A percentile compares a stretch with the other conserved stretches of the same genome.
phyloP scores from a whole-genome alignment of 331 rosid genomes.

The Pyrus hybrid region DNA sequence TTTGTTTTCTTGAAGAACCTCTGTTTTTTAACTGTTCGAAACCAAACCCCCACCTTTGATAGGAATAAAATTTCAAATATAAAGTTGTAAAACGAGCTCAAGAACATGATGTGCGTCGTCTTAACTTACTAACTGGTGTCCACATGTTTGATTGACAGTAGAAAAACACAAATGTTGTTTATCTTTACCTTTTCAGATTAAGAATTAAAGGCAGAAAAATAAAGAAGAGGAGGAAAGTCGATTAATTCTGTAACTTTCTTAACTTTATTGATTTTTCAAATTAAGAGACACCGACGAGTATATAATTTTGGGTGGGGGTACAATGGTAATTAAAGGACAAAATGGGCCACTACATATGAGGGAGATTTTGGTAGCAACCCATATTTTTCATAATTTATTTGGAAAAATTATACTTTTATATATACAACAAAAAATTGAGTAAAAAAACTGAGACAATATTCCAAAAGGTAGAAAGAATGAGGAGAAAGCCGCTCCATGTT shows the following conservation, averaged over 20 bases:
- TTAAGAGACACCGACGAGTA: neutral
- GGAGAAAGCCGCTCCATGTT: conserved; percentile 12
- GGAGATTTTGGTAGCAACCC: conserved; percentile 31
- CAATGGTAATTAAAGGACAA: conserved; percentile 15
- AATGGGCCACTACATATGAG: conserved; percentile 28
- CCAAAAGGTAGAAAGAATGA: conserved; percentile 31
- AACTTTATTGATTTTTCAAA: conserved; percentile 21
- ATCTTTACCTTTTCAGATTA: neutral
- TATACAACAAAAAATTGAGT: conserved; percentile 56
- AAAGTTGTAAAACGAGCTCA: too few relatives aligned
- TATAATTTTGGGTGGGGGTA: conserved; percentile 1
- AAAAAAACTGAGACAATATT: conserved; percentile 6
- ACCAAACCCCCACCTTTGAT: too few relatives aligned
- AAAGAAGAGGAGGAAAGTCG: too few relatives aligned
- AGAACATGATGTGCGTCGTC: too few relatives aligned
- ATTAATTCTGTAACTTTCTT: neutral
- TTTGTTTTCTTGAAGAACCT: too few relatives aligned
- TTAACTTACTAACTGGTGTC: neutral
- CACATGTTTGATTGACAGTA: neutral
- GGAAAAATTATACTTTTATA: conserved; percentile 31
- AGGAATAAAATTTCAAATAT: too few relatives aligned
- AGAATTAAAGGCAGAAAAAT: neutral
- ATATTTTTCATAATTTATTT: conserved; percentile 22
- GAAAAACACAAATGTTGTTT: neutral
- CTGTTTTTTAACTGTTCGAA: too few relatives aligned